Evolutionary conservation across 2,329 filamentous ascomycete genomes (phyloP), one percentile per base, ranked within the genome.

Genomic region (Graphiopsis chlorocephala): DNA sequence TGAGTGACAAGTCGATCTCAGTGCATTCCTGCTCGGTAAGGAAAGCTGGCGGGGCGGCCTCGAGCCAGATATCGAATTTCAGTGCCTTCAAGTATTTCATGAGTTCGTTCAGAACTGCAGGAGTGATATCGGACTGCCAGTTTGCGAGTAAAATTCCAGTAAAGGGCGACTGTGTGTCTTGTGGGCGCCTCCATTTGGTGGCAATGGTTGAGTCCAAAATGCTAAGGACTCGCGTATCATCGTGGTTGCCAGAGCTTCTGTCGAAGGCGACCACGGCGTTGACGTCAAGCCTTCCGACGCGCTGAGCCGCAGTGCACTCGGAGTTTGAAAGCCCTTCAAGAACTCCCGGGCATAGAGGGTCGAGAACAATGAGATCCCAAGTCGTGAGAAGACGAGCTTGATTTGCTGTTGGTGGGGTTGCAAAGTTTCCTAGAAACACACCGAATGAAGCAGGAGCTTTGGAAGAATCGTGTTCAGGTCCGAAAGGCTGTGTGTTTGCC

Each of bases 61-160:
- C 81, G 23, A 83, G 71, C 67, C 79, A 82, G 2, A 82, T 73
- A 6, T 72, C 68, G 56, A 83, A 69, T 3, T 78, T 78, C 11
- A 80, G 69, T 2, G 66, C 64, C 48, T 70, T 71, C 48, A 80
- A 67, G 11, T 76, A 68, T 38, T 76, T 70, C 20, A 79, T 64
- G 3, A 82, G 52, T 53, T 71, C 69, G 28, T 68, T 71, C 53
- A 76, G 69, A 25, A 77, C 64, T 2, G 70, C 61, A 1, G 74
- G 65, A n/a, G 68, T 67, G 52, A 79, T 73, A 15, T 72, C 66
- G 6, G 65, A 65, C 50, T 80, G 75, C 78, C 78, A 82, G 58
- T 78, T 77, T 12, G 79, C 78, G 20, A 83, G 70, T 15, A 83
- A 65, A 26, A 82, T 68, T 4, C 79, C 81, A 10, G 71, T 78